Base-by-base conservation (phyloP, 78 protist species). In the Acrasis kona region DNA sequence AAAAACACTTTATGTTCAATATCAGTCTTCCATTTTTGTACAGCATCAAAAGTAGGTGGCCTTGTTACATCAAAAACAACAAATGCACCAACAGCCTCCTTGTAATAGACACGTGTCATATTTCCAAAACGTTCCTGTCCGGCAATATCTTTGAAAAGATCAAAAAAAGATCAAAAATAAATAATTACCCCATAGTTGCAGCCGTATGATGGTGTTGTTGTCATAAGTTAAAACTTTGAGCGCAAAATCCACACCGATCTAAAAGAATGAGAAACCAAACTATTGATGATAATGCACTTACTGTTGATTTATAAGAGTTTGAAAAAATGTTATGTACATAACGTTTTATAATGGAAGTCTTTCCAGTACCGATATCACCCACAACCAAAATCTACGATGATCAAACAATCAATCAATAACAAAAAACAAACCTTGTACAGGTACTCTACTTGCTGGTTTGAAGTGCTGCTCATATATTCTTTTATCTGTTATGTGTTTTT, bases 231-330 rank as follows among this genome's bases (percentile, higher is more conserved):
- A 50, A 28, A 86, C 87, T 74, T 95, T 95, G 37, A 91, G 78
- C 10, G 95, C 95, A 73, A 95, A 95, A 71, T 95, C 98, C 29
- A 95, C 96, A 28, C 96, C 97, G 61, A 94, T 94, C 89, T 82
- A 65, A 8, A n/a, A 75, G 9, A 9, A 28, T 75, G 70, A 8
- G 9, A 28, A 70, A 28, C 12, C 19, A 67, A 19, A 28, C 12
- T 67, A 28, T 38, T 72, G 36, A n/a, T n/a, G n/a, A n/a, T n/a
- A n/a, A n/a, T 31, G 57, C 10, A 36, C 83, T 9, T 57, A 91
- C 88, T 1, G 97, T 94, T 34, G 94, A 64, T 85, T 91, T 91
- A 79, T 92, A 93, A 70, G 75, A 70, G 80, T 65, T 70, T n/a
- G 92, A 86, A 79, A 93, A 93, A 36, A 87, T 42, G 70, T 74